A percentile compares a stretch with the other conserved stretches of the same genome.
Conservation (phyloP, 1,284 basidiomycete genomes). For the Pseudozyma tsukubaensis region DNA sequence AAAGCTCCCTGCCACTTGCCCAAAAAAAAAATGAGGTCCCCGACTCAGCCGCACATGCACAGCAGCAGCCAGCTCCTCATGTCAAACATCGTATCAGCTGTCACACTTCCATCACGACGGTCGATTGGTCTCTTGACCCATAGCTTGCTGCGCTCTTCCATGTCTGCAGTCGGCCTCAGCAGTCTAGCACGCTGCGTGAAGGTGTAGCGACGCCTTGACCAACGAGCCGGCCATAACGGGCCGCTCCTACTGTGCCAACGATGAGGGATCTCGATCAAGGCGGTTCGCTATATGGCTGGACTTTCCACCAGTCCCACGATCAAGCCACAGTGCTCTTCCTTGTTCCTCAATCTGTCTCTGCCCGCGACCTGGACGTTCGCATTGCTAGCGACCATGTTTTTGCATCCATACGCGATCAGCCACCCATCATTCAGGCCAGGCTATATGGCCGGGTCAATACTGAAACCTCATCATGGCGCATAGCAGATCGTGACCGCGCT, state of each 20-base stretch:
- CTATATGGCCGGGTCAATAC: constrained; percentile 55
- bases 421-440: constrained; percentile 55
- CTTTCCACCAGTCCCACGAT: constrained; percentile 57
- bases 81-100: too few relatives aligned
- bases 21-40: too few relatives aligned
- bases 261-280: constrained; percentile 20
- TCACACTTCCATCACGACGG: too few relatives aligned
- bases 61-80: too few relatives aligned
- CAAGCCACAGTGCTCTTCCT: constrained; percentile 63
- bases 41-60: too few relatives aligned
- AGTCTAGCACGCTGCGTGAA: too few relatives aligned
- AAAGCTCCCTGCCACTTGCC: too few relatives aligned
- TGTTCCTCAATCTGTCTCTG: constrained; percentile 39
- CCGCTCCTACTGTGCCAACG: not conserved
- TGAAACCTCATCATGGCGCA: constrained; percentile 55
- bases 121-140: too few relatives aligned
- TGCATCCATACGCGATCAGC: constrained; percentile 43
- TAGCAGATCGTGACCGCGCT: constrained; percentile 44
- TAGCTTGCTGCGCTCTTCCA: too few relatives aligned
- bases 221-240: too few relatives aligned
- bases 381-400: constrained; percentile 49
- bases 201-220: too few relatives aligned
- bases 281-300: constrained; percentile 52
- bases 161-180: too few relatives aligned
- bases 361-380: constrained; percentile 45